These are phyloP conservation scores for Lipomyces kockii DNA, from an alignment of 805 yeast genomes.

Conservation along the genomic window DNA sequence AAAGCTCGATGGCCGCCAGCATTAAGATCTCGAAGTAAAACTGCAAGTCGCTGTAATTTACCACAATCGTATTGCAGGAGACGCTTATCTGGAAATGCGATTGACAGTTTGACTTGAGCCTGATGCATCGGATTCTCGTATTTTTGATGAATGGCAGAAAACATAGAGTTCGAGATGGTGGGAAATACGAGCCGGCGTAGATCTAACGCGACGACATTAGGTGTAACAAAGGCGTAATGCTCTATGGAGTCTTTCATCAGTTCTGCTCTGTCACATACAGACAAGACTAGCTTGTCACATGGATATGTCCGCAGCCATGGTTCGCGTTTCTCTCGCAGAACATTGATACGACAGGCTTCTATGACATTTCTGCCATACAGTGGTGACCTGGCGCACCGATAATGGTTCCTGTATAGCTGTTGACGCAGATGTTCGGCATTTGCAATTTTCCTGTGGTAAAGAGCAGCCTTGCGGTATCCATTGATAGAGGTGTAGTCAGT, in stretches of 20 bases:
- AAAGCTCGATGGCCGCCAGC: slow-evolving; percentile 91
- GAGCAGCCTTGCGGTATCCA: slow-evolving; percentile 62
- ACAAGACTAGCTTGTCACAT: slow-evolving; percentile 19
- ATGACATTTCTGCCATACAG: slow-evolving; percentile 55
- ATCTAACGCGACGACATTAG: slow-evolving; percentile 79
- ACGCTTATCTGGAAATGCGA: slow-evolving; percentile 95
- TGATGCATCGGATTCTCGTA: slow-evolving; percentile 67
- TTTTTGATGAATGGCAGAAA: slow-evolving; percentile 26
- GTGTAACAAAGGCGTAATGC: slow-evolving; percentile 84
- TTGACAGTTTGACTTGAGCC: slow-evolving; percentile 81
- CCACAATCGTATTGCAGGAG: slow-evolving; percentile 95
- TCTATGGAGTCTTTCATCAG: slow-evolving; percentile 60
- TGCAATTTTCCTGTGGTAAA: slow-evolving; percentile 57
- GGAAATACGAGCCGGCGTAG: slow-evolving; percentile 48
- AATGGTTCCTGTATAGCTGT: slow-evolving; percentile 62
- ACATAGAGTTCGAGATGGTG: slow-evolving; percentile 42
- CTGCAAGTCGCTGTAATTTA: slow-evolving; percentile 83
- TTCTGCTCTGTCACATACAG: slow-evolving; percentile 44
- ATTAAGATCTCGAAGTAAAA: slow-evolving; percentile 72
- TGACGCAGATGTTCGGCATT: slow-evolving; percentile 61
- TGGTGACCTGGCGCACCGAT: slow-evolving; percentile 70
- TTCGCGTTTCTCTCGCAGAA: slow-evolving; percentile 8
- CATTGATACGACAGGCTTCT: slow-evolving; percentile 2
- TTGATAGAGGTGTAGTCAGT: slow-evolving; percentile 44
- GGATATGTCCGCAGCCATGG: slow-evolving; percentile 14